Conservation (phyloP, 2,329 filamentous ascomycete species). For the Paraconiothyrium sp. region DNA sequence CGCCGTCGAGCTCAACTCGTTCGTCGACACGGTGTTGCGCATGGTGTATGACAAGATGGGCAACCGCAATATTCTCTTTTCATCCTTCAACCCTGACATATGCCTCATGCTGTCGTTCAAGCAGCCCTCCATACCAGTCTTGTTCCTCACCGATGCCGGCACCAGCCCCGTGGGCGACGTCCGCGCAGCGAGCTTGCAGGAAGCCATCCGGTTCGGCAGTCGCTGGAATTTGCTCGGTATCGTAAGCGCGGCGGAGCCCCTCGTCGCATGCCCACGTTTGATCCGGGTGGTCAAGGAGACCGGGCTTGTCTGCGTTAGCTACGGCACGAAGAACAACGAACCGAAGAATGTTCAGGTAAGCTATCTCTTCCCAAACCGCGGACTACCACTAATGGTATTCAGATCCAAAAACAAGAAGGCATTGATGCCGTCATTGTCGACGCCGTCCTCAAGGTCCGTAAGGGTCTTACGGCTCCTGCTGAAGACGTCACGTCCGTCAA, state of each 20-base stretch:
- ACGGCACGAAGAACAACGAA: slow-evolving; percentile 91
- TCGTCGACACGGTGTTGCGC: slow-evolving; percentile 89
- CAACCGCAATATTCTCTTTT: slow-evolving; percentile 93
- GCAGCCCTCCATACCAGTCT: slow-evolving; percentile 93
- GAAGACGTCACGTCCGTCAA: slow-evolving; percentile 18
- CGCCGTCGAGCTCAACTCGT: slow-evolving; percentile 93
- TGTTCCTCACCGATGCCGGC: slow-evolving; percentile 93
- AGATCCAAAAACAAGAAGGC: slow-evolving; percentile 91
- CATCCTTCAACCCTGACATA: slow-evolving; percentile 96
- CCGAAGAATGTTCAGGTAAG: slow-evolving; percentile 83
- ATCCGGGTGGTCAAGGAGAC: slow-evolving; percentile 94
- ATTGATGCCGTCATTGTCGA: slow-evolving; percentile 99
- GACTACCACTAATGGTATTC: slow-evolving; percentile 25
- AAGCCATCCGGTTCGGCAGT: slow-evolving; percentile 92
- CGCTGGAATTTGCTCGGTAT: slow-evolving; percentile 95
- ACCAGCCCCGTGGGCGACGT: slow-evolving; percentile 85
- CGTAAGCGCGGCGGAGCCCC: slow-evolving; percentile 85
- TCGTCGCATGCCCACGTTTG: slow-evolving; percentile 87
- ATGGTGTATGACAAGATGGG: slow-evolving; percentile 89
- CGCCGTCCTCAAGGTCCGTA: slow-evolving; percentile 89
- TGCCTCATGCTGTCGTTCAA: slow-evolving; percentile 95
- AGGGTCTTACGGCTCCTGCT: slow-evolving; percentile 74
- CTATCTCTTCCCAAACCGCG: neutral
- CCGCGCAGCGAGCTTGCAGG: slow-evolving; percentile 88
- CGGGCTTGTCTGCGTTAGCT: slow-evolving; percentile 92